Conservation (phyloP, 2,329 filamentous ascomycete species). For the Penicillium rolfsii region DNA sequence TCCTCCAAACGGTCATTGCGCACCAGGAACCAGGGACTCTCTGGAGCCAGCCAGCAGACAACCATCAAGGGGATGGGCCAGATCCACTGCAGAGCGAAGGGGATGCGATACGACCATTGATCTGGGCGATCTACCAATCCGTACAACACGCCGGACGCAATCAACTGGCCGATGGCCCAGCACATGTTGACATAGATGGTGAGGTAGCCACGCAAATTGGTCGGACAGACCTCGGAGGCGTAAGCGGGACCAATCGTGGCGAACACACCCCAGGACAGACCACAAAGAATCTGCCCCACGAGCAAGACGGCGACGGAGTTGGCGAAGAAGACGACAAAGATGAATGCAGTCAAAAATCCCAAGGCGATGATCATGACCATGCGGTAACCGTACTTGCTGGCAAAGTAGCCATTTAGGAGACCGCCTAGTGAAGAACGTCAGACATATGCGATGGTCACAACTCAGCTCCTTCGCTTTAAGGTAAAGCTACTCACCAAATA, state of each 20-base stretch:
- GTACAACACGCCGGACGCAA: conserved; percentile 35
- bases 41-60: conserved; percentile 29
- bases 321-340: conserved; percentile 57
- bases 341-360: conserved; percentile 48
- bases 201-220: conserved; percentile 35
- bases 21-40: conserved; percentile 34
- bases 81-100: conserved; percentile 38
- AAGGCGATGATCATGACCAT: conserved; percentile 50
- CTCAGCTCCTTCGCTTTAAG: not conserved
- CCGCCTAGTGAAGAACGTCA: conserved; percentile 27
- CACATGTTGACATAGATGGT: conserved; percentile 47
- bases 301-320: conserved; percentile 50
- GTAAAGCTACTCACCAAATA: conserved; percentile 22
- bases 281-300: conserved; percentile 53
- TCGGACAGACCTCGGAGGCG: conserved; percentile 35
- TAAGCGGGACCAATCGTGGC: conserved; percentile 34
- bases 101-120: conserved; percentile 45
- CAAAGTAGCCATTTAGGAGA: conserved; percentile 35
- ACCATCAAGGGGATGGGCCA: conserved; percentile 32
- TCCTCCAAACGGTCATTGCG: conserved; percentile 31
- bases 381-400: conserved; percentile 47
- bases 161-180: conserved; percentile 40
- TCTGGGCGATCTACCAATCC: conserved; percentile 35
- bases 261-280: conserved; percentile 45
- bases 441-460: not conserved